These are phyloP conservation scores for Camellia sinensis DNA, from an alignment of 148 eudicot genomes.

Conservation along the genomic window DNA sequence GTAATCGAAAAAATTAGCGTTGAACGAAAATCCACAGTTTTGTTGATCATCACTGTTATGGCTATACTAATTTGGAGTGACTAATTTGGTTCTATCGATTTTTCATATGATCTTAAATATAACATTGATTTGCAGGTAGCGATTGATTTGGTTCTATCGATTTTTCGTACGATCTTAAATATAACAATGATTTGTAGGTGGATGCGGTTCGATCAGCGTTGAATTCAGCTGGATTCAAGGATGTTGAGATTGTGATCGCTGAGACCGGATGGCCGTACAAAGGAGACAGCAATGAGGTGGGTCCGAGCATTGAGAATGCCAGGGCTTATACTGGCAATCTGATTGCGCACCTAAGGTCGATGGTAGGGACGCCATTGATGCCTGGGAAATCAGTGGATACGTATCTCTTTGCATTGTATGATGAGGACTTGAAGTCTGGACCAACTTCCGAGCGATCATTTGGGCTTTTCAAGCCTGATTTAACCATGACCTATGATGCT, in stretches of 20 bases:
- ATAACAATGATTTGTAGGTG: slow-evolving; percentile 29
- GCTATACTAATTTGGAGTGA: not conserved
- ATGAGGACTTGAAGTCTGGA: slow-evolving; percentile 60
- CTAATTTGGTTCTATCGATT: too few species aligned
- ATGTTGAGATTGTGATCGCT: slow-evolving; percentile 54
- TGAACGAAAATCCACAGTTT: too few species aligned
- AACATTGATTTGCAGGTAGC: slow-evolving; percentile 34
- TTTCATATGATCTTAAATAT: not conserved
- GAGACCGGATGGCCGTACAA: slow-evolving; percentile 71
- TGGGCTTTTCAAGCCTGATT: slow-evolving; percentile 56
- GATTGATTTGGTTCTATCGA: too few species aligned
- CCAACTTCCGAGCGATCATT: slow-evolving; percentile 52
- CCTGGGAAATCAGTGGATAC: slow-evolving; percentile 56
- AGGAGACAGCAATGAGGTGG: slow-evolving; percentile 54
- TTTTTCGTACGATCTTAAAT: not conserved
- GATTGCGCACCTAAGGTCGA: slow-evolving; percentile 48
- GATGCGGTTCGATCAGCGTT: slow-evolving; percentile 59
- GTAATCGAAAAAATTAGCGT: too few species aligned
- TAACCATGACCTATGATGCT: slow-evolving; percentile 40
- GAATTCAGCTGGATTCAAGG: slow-evolving; percentile 45
- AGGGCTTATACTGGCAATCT: slow-evolving; percentile 56
- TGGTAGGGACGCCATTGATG: slow-evolving; percentile 65
- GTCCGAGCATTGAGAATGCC: slow-evolving; percentile 56
- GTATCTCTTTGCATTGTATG: slow-evolving; percentile 53
- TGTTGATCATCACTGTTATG: too few species aligned